Conservation (phyloP, 805 yeast species). For the Spathaspora hagerdaliae region DNA sequence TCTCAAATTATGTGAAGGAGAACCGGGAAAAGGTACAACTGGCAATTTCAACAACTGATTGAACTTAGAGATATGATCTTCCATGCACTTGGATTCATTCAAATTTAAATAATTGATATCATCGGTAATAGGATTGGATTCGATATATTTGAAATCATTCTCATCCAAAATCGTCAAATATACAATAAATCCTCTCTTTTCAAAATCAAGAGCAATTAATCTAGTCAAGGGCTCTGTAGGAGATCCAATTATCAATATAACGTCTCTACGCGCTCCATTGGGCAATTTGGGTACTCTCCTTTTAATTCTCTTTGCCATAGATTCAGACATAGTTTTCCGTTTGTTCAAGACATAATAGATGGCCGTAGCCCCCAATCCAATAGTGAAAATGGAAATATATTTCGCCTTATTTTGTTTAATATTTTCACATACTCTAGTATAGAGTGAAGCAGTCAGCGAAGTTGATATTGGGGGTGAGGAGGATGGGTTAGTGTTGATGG, state of each 20-base stretch:
- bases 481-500: neutral
- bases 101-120: constrained; percentile 68
- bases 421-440: neutral
- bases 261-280: constrained; percentile 74
- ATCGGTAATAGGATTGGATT: constrained; percentile 53
- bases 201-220: constrained; percentile 68
- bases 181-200: constrained; percentile 75
- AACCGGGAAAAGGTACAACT: constrained; percentile 57
- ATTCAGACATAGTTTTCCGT: neutral
- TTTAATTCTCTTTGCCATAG: constrained; percentile 10
- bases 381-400: constrained; percentile 13
- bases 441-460: neutral
- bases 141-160: constrained; percentile 48
- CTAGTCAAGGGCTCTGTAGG: constrained; percentile 72
- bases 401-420: neutral
- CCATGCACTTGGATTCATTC: constrained; percentile 39
- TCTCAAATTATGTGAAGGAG: constrained; percentile 49
- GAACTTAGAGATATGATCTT: constrained; percentile 47
- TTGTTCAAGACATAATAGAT: neutral
- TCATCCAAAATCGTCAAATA: constrained; percentile 70
- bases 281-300: constrained; percentile 60
- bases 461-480: constrained; percentile 2
- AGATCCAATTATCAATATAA: constrained; percentile 69
- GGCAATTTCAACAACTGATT: constrained; percentile 47
- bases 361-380: constrained; percentile 21